phyloP scores from a whole-genome alignment of 2,329 filamentous ascomycete species.

The Penicillium sp. region DNA sequence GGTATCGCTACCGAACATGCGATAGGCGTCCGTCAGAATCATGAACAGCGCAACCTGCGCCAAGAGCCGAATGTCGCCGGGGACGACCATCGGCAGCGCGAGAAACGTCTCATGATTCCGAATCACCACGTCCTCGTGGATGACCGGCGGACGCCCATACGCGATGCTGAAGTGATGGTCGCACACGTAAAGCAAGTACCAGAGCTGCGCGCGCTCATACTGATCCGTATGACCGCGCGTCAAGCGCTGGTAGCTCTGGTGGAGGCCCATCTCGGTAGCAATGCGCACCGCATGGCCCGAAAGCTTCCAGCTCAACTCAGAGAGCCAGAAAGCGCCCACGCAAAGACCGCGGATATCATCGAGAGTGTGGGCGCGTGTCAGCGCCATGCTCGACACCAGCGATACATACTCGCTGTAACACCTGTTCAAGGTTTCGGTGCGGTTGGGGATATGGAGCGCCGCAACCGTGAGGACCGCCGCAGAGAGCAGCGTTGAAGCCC shows the following conservation, averaged over 20 bases:
- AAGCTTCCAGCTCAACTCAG: constrained; percentile 64
- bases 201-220: constrained; percentile 59
- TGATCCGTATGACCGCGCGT: constrained; percentile 52
- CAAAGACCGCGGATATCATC: constrained; percentile 63
- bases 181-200: constrained; percentile 66
- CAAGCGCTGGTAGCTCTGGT: constrained; percentile 56
- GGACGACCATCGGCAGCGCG: constrained; percentile 53
- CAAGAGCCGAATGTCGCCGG: constrained; percentile 58
- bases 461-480: constrained; percentile 60
- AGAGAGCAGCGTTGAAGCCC: constrained; percentile 57
- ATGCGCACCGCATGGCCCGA: constrained; percentile 62
- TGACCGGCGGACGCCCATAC: constrained; percentile 61
- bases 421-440: constrained; percentile 53
- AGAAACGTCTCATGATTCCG: constrained; percentile 61
- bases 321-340: constrained; percentile 64
- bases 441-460: constrained; percentile 59
- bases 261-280: constrained; percentile 59
- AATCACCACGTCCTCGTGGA: constrained; percentile 60
- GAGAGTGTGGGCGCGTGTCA: constrained; percentile 59
- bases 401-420: constrained; percentile 62
- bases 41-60: constrained; percentile 62
- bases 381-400: constrained; percentile 59
- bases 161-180: constrained; percentile 67
- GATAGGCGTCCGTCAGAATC: constrained; percentile 59
- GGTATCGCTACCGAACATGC: constrained; percentile 59